These are phyloP conservation scores for Coelastrella sp. DNA, from an alignment of 139 green algal species.

Conservation along the genomic window DNA sequence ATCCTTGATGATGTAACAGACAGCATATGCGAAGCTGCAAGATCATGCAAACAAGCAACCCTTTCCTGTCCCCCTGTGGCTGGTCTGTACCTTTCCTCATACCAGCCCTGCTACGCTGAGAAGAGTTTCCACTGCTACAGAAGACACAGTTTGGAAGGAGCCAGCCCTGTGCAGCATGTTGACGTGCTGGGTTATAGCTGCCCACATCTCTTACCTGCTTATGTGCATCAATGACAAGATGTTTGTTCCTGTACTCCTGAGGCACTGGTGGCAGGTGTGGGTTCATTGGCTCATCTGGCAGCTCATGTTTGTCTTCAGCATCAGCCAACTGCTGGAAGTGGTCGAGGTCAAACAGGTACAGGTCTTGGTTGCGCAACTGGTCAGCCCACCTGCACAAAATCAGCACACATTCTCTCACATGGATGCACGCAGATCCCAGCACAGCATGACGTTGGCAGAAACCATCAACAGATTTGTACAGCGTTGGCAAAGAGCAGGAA, in stretches of 20 bases:
- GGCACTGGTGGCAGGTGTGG: neutral
- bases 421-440: neutral
- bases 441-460: neutral
- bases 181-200: neutral
- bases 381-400: constrained; percentile 60
- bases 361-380: constrained; percentile 28
- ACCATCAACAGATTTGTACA: too few species aligned
- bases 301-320: neutral
- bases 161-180: neutral
- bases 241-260: constrained; percentile 3
- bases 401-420: too few species aligned
- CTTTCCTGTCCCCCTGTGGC: too few species aligned
- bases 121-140: neutral
- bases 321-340: constrained; percentile 55
- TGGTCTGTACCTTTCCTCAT: too few species aligned
- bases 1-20: too few species aligned
- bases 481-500: too few species aligned
- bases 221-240: constrained; percentile 44
- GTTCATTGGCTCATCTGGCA: constrained; percentile 12
- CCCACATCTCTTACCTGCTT: constrained; percentile 41
- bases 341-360: constrained; percentile 68
- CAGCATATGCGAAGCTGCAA: too few species aligned
- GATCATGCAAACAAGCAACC: too few species aligned
- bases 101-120: too few species aligned
- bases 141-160: neutral